A percentile compares a stretch with the other conserved stretches of the same genome.
Evolutionary conservation across 331 rosid species (phyloP).

Genomic region (Malus hybrid): DNA sequence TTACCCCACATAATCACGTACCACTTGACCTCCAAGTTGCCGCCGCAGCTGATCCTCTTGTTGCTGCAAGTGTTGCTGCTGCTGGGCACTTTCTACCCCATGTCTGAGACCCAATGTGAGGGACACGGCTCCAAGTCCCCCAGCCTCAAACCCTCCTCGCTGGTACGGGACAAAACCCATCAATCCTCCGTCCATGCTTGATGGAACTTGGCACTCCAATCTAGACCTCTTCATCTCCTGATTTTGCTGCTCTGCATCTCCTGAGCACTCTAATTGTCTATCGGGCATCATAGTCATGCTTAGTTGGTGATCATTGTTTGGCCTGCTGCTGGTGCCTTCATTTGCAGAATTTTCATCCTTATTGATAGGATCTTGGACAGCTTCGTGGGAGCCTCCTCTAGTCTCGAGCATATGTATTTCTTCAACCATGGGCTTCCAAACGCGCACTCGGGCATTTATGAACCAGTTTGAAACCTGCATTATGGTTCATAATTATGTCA

Average conservation of each 20-base stretch:
- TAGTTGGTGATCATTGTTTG: conserved; percentile 13
- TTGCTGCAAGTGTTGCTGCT: conserved; percentile 33
- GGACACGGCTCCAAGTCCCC: conserved; percentile 64
- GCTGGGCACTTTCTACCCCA: conserved; percentile 51
- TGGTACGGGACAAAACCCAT: conserved; percentile 66
- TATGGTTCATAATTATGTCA: neutral
- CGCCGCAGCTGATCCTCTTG: conserved; percentile 48
- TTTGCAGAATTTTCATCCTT: conserved; percentile 20
- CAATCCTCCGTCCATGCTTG: conserved; percentile 48
- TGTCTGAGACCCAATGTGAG: conserved; percentile 71
- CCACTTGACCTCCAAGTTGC: conserved; percentile 55
- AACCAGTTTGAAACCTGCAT: conserved; percentile 94
- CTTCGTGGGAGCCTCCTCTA: conserved; percentile 39
- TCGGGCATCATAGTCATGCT: conserved; percentile 15
- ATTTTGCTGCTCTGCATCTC: conserved; percentile 29
- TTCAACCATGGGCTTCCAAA: conserved; percentile 99
- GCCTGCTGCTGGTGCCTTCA: conserved; percentile 24
- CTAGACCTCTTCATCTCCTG: conserved; percentile 54
- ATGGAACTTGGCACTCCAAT: conserved; percentile 35
- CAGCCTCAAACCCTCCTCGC: conserved; percentile 38
- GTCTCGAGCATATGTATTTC: conserved; percentile 89
- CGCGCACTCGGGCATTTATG: conserved; percentile 90
- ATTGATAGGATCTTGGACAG: conserved; percentile 13
- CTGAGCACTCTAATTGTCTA: conserved; percentile 29
- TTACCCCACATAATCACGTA: conserved; percentile 64